Evolutionary conservation across 257 asterid genomes (phyloP).

Genomic region (Gentiana dahurica): DNA sequence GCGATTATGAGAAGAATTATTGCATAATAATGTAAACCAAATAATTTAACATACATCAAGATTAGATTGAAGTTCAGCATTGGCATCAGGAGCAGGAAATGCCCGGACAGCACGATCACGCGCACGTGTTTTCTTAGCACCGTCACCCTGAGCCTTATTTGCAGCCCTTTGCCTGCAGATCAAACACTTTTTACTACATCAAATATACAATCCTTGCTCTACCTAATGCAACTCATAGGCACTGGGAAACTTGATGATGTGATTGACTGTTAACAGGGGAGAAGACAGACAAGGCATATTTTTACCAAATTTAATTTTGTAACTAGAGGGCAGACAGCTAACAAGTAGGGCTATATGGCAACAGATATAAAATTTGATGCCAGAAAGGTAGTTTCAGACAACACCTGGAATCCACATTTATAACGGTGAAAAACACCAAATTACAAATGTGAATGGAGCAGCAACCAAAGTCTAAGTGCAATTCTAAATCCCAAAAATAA

Average conservation of each 20-base stretch:
- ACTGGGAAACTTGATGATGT: neutral
- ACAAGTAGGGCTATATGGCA: too few species aligned
- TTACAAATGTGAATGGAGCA: too few species aligned
- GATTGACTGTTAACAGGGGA: too few species aligned
- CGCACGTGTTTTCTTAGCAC: conserved; percentile 45
- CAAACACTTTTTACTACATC: conserved; percentile 5
- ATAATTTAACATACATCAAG: conserved; percentile 43
- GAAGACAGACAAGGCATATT: too few species aligned
- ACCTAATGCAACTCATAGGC: conserved; percentile 3
- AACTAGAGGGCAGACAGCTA: too few species aligned
- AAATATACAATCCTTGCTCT: neutral
- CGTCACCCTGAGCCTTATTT: conserved; percentile 57
- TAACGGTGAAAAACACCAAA: too few species aligned
- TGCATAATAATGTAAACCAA: neutral
- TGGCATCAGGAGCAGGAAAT: conserved; percentile 82
- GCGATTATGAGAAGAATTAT: neutral
- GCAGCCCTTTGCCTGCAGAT: conserved; percentile 60
- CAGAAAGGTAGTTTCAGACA: too few species aligned
- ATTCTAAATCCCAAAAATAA: neutral
- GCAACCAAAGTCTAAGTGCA: too few species aligned
- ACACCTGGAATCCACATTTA: too few species aligned
- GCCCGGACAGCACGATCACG: conserved; percentile 74
- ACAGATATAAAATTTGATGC: too few species aligned
- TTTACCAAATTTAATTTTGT: too few species aligned
- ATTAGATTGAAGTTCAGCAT: conserved; percentile 79